Conservation (phyloP, 1,284 basidiomycete species). For the Cystobasidium sp. region DNA sequence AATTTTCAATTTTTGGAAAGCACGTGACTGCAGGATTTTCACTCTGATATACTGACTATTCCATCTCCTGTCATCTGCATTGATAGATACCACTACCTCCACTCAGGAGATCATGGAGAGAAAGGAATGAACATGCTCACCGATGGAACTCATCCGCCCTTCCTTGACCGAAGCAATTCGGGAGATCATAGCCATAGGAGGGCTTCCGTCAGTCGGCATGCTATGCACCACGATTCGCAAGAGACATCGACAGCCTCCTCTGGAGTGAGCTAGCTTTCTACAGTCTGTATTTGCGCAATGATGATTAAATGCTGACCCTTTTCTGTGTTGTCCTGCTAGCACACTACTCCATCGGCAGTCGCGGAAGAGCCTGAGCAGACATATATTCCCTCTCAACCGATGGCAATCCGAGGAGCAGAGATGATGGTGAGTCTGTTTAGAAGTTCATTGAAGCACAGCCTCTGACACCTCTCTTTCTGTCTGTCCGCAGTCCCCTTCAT, state of each 20-base stretch:
- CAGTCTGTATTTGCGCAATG: background rate
- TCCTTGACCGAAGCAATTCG: constrained; percentile 20
- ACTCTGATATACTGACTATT: background rate
- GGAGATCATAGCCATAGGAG: background rate
- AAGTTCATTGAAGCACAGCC: background rate
- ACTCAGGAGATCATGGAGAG: constrained; percentile 33
- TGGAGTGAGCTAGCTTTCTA: no score
- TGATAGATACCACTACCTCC: constrained; percentile 27
- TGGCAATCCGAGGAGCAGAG: constrained; percentile 16
- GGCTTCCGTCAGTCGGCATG: constrained; percentile 8
- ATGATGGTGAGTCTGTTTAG: constrained; percentile 2
- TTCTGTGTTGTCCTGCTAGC: background rate
- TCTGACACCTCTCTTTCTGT: background rate
- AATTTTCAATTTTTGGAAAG: constrained; percentile 4
- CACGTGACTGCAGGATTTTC: constrained; percentile 6
- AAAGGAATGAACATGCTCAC: constrained; percentile 39
- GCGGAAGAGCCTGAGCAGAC: constrained; percentile 5
- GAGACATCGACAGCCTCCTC: constrained; percentile 11
- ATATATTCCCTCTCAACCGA: constrained; percentile 17
- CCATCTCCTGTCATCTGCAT: background rate
- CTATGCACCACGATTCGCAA: constrained; percentile 8
- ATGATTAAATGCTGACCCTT: background rate
- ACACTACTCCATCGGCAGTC: background rate
- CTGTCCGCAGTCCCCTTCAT: constrained; percentile 10
- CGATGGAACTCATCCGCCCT: constrained; percentile 36